Percentiles rank a stretch among this genome's conserved stretches.
These are phyloP conservation scores for Syzygium syzygioides DNA, from an alignment of 441 rosid genomes.

Conservation along the genomic window DNA sequence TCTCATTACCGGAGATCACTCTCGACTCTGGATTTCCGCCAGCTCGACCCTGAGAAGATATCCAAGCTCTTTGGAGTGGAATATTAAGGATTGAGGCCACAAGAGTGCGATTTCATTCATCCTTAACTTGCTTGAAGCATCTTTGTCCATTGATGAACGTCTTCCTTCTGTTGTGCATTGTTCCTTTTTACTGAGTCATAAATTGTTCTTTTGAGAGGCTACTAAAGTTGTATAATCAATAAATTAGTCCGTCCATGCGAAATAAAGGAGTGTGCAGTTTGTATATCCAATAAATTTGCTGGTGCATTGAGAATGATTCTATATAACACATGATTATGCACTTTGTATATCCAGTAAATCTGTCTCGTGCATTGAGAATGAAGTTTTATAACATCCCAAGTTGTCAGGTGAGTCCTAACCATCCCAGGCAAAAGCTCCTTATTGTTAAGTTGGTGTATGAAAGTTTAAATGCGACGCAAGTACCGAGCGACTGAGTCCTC, in stretches of 20 bases:
- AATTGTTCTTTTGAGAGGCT: neutral
- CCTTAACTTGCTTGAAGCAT: neutral
- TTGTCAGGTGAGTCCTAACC: neutral
- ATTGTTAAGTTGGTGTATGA: neutral
- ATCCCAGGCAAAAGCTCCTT: neutral
- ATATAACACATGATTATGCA: neutral
- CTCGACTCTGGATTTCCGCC: constrained; percentile 43
- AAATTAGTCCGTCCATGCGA: neutral
- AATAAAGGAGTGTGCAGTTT: neutral
- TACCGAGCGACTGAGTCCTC: neutral
- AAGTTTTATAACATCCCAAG: neutral
- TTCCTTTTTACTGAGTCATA: neutral
- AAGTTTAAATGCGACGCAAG: neutral
- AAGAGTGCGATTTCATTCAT: neutral
- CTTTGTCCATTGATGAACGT: neutral
- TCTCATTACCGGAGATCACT: constrained; percentile 36
- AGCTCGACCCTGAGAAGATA: constrained; percentile 35
- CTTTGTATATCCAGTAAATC: neutral
- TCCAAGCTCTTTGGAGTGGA: constrained; percentile 34
- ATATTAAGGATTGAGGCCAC: neutral
- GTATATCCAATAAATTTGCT: neutral
- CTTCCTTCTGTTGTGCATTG: neutral
- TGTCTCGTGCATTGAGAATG: neutral
- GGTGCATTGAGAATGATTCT: neutral
- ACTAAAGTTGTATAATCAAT: neutral